phyloP scores from a whole-genome alignment of 2,329 filamentous ascomycete genomes.

The Aspergillus texensis region DNA sequence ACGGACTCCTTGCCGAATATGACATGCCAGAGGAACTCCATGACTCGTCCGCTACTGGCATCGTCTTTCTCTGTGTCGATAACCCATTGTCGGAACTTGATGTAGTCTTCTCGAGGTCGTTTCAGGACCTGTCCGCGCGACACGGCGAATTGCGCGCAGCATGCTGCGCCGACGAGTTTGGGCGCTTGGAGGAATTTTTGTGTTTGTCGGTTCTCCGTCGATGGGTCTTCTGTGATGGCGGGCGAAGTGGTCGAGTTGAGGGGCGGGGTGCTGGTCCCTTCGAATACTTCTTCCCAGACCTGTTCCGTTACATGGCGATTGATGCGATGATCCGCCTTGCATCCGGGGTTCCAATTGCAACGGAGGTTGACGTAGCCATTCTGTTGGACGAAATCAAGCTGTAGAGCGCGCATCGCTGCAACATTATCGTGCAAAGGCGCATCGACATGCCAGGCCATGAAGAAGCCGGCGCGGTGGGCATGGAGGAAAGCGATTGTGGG shows the following conservation, averaged over 20 bases:
- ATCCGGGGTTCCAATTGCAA: constrained; percentile 62
- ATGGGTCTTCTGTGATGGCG: neutral
- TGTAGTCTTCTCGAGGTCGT: constrained; percentile 57
- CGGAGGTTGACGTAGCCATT: constrained; percentile 64
- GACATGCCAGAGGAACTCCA: constrained; percentile 69
- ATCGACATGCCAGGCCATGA: constrained; percentile 61
- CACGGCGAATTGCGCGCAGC: constrained; percentile 68
- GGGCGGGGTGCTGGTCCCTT: constrained; percentile 42
- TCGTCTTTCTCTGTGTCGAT: constrained; percentile 59
- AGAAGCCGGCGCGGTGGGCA: constrained; percentile 53
- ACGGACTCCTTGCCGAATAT: constrained; percentile 49
- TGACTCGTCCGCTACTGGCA: constrained; percentile 59
- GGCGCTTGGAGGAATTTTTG: constrained; percentile 48
- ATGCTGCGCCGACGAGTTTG: constrained; percentile 57
- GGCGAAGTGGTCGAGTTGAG: constrained; percentile 27
- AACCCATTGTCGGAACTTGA: constrained; percentile 62
- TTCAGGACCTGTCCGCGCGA: constrained; percentile 55
- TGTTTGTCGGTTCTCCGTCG: neutral
- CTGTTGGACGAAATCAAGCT: constrained; percentile 53
- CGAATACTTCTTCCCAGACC: constrained; percentile 42
- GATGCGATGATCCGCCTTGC: constrained; percentile 38
- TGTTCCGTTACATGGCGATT: constrained; percentile 41
- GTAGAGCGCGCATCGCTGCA: constrained; percentile 52
- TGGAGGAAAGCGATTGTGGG: constrained; percentile 60
- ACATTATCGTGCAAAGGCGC: constrained; percentile 59